Percentiles rank a stretch among this genome's conserved stretches.
These are phyloP conservation scores for Mortierella sp. DNA, from an alignment of 371 early-diverging fungal genomes.

Conservation along the genomic window DNA sequence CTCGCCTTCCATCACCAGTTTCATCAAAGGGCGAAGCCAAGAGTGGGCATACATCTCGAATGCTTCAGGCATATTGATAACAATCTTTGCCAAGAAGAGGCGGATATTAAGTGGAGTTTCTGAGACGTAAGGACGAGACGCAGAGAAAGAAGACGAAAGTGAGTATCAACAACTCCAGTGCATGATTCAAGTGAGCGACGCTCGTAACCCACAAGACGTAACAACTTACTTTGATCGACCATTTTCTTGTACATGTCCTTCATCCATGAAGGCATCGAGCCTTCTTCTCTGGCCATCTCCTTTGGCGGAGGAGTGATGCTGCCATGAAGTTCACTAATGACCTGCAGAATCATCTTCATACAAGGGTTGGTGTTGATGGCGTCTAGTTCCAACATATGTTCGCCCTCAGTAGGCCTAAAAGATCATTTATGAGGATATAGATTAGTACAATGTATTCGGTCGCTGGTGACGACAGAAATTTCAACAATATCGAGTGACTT, in stretches of 20 bases:
- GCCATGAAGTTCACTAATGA: slow-evolving; percentile 66
- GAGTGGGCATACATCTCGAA: slow-evolving; percentile 71
- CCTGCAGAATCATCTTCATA: slow-evolving; percentile 66
- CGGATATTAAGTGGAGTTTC: slow-evolving; percentile 66
- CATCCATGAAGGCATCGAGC: slow-evolving; percentile 79
- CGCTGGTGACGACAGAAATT: background rate
- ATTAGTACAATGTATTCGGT: background rate
- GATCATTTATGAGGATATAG: background rate
- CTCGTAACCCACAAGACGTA: background rate
- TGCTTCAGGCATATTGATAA: slow-evolving; percentile 70
- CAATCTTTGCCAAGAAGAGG: slow-evolving; percentile 72
- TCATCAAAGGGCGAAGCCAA: slow-evolving; percentile 75
- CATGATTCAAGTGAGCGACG: background rate
- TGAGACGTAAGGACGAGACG: slow-evolving; percentile 17
- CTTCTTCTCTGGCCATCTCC: slow-evolving; percentile 43
- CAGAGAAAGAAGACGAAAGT: no score
- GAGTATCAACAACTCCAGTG: background rate
- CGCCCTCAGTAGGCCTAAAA: slow-evolving; percentile 16
- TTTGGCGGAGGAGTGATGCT: slow-evolving; percentile 59
- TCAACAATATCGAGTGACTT: background rate
- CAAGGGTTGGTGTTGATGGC: slow-evolving; percentile 72
- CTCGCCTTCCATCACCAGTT: slow-evolving; percentile 65
- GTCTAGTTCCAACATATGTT: slow-evolving; percentile 65
- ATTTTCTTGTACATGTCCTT: slow-evolving; percentile 62
- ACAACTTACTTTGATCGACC: slow-evolving; percentile 40